Evolutionary conservation across 2,329 filamentous ascomycete genomes (phyloP), one percentile per base, ranked within the genome.

Genomic region (Proliferodiscus dingleyae): DNA sequence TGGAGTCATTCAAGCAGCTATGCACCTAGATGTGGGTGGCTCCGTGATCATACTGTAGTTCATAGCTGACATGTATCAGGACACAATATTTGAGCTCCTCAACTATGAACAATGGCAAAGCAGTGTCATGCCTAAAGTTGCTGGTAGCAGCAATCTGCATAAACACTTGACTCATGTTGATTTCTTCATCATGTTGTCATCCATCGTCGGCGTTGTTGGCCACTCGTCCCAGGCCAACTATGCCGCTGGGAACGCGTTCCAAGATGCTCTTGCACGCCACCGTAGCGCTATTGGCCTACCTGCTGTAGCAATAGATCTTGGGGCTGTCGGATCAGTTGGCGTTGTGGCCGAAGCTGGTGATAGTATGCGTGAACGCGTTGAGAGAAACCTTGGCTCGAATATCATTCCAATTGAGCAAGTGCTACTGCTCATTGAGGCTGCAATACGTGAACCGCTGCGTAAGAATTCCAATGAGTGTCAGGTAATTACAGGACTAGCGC

Each of bases 261-360:
- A 73, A 3, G 66, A 72, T 37, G 57, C 64, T 3, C 64, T 71
- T 34, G 61, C 59, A 1, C n/a, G n/a, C n/a, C 62, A 66, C 22
- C 61, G 69, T 49, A 65, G 71, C 3, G 61, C 61, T 0, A 56
- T 54, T 2, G 69, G 70, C 3, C 59, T 72, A 3, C 61, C 69
- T 2, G 71, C 70, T 28, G 64, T 70, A 0, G 69, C 68, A 1
- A 63, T 82, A 2, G 71, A 80, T 53, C 61, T 81, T 8, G 75
- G 74, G 0, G 69, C 69, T 1, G 68, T 81, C 9, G 62, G 60
- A 3, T 67, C 61, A 7, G 56, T 67, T 1, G 69, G 70, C 0
- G 64, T 60, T 24, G 54, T 70, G 4, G 42, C 39, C 10, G 43
- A 47, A 34, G 7, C 26, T 28, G n/a, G n/a, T n/a, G n/a, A n/a